Conservation (phyloP, 2,329 filamentous ascomycete species). For the Neurospora sp. region DNA sequence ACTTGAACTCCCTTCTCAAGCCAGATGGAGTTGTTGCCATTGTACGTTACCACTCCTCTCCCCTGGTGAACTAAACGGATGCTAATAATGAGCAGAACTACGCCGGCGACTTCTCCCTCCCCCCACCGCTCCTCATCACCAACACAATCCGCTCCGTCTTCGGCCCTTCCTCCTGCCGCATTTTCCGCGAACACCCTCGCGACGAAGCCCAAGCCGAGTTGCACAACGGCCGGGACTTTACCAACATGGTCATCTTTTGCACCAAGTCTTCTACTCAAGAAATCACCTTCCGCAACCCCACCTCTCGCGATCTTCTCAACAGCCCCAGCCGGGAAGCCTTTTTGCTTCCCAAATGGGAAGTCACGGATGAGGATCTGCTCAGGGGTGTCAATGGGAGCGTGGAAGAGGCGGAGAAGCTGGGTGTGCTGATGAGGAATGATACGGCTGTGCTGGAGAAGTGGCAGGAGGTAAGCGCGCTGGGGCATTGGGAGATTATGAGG, state of each 20-base stretch:
- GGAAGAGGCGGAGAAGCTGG: conserved; percentile 26
- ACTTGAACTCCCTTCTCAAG: conserved; percentile 60
- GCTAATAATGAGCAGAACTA: no score
- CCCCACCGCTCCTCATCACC: conserved; percentile 67
- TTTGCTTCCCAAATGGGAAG: conserved; percentile 62
- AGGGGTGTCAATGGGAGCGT: conserved; percentile 16
- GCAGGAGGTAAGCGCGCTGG: conserved; percentile 66
- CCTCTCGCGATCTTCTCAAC: conserved; percentile 55
- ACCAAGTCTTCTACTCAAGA: conserved; percentile 54
- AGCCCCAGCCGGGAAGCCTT: conserved; percentile 61
- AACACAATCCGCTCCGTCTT: conserved; percentile 76
- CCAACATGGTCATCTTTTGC: conserved; percentile 96
- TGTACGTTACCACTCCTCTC: no score
- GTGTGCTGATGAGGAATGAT: conserved; percentile 51
- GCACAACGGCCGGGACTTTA: conserved; percentile 57
- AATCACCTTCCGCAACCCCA: conserved; percentile 58
- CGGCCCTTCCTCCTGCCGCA: conserved; percentile 61
- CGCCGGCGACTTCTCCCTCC: conserved; percentile 74
- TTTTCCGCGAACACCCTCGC: conserved; percentile 69
- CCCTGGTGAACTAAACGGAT: no score
- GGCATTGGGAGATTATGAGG: conserved; percentile 91
- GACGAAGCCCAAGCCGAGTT: conserved; percentile 35
- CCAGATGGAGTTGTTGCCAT: conserved; percentile 79
- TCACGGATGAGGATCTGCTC: conserved; percentile 42
- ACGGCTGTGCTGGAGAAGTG: conserved; percentile 57